Evolutionary conservation across 2,329 filamentous ascomycete genomes (phyloP), one percentile per base, ranked within the genome.

Genomic region (Aspergillus sp.): DNA sequence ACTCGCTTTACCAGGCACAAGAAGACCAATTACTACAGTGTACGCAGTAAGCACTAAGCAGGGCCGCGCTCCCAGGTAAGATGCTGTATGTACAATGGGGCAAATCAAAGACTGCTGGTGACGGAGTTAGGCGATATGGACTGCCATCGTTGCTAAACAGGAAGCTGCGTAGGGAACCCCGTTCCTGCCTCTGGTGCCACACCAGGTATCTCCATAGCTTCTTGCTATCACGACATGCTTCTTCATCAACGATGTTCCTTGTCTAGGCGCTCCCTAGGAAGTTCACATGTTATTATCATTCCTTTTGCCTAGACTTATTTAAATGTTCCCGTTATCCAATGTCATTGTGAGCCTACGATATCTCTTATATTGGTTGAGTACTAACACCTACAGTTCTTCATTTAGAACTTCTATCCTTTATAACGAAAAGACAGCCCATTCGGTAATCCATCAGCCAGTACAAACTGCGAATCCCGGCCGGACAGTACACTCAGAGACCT

Each of bases 321-420:
- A 5, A 35, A n/a, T 48, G 5, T 41, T 15, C 35, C 31, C 24
- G 23, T 48, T 37, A 46, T 47, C 15, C 52, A 17, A 55, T 55
- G 52, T 21, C 52, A 55, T 55, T 55, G 52, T 55, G 23, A 48
- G 52, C 48, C 15, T 14, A 19, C 19, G 5, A 15, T 21, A 17
- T 9, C n/a, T 17, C 6, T 17, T 33, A 8, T 7, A 15, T 8
- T 43, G 21, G 44, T 43, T 5, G 9, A 4, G 27, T 31, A 8
- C 27, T 31, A 48, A 33, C 6, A 2, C 17, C 33, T 8, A 6
- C 7, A 55, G 52, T 48, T 19, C 52, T 27, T 55, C 52, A 43
- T 55, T 55, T 55, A 55, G 52, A 44, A 55, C 52, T 39, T 55
- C 52, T 41, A 48, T 55, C 37, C 21, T 55, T 48, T 55, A 48